Evolutionary conservation across 2,329 filamentous ascomycete genomes (phyloP), one percentile per base, ranked within the genome.

Genomic region (Penicillium sp.): DNA sequence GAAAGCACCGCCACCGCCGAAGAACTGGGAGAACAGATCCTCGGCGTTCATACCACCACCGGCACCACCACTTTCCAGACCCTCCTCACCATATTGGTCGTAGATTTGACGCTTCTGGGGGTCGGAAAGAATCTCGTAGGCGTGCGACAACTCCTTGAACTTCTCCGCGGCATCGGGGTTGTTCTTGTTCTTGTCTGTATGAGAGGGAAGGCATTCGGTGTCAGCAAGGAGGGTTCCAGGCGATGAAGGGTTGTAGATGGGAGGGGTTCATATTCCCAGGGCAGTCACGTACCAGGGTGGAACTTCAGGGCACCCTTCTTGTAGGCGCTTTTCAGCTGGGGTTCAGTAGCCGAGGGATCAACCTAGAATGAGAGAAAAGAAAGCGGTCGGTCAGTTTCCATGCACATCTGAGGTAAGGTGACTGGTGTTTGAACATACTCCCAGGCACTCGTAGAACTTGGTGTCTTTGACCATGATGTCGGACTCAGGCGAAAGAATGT

Each of bases 31-130:
- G 76, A 98, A 97, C 66, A 98, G 85, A 70, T 98, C 94, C 80
- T 98, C 95, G 24, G 94, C 94, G 70, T 91, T 92, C 92, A 97
- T 97, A 75, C 93, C 93, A 64, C 86, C 89, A 63, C 87, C 91
- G 58, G 84, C 91, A 73, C 91, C 93, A 70, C 93, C 93, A 77
- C 85, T 82, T 77, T 98, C 94, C 55, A 99, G 87, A 66, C 95
- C 95, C 73, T 96, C 93, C 83, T 99, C 93, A 70, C 95, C 95
- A 89, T 96, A 97, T 80, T 97, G 92, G 75, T 99, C 95, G 80
- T 99, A 99, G 65, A 98, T 78, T 72, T 88, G 81, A 76, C 95
- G 92, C 86, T 97, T 97, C 79, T 97, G 91, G 42, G 91, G 79
- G 76, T 99, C 95, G 71, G 91, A 95, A 19, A 99, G 89, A 69